Evolutionary conservation across 805 yeast genomes (phyloP), one percentile per base, ranked within the genome.

Genomic region (Schwanniomyces yamadae): DNA sequence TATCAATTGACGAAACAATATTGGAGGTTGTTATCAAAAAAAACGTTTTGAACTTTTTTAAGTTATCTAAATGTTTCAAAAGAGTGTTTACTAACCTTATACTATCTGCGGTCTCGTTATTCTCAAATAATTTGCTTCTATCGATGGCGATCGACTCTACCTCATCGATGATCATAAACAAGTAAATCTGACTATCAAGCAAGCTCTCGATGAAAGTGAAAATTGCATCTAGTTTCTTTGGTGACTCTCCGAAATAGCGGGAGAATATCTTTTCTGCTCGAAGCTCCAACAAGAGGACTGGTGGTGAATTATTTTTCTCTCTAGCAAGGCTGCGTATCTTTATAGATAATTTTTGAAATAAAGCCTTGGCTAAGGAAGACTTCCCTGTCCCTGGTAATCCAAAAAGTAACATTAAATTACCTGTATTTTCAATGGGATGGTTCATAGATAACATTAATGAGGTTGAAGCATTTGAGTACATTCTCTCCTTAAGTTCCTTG

Each of bases 371-470:
- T 4, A 69, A 34, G 2, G 71, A 63, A 1, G 75, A 66, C 47
- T 71, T 71, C 4, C 76, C 76, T 2, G 73, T 65, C 1, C 76
- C 76, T 4, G 76, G 73, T 3, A 73, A 69, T 0, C 76, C 76
- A 46, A 69, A 66, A 1, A 69, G 43, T 4, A 60, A 33, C 9
- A 57, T 15, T n/a, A 20, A 12, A 21, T 29, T 31, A 16, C 6
- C 23, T 8, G 18, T 11, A 18, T 11, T 8, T n/a, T n/a, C n/a
- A n/a, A n/a, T n/a, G n/a, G n/a, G n/a, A n/a, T n/a, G n/a, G n/a
- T n/a, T n/a, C n/a, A n/a, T n/a, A 11, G 31, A 28, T 16, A 28
- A 12, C 6, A 19, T 16, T 11, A 28, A 16, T 12, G 19, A 17
- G 2, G 13, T 22, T 9, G 16, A 22, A 18, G 17, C 6, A 28